Evolutionary conservation across 352 stramenopile species (phyloP), one percentile per base, ranked within the genome.

Genomic region (Pythium guiyangense): DNA sequence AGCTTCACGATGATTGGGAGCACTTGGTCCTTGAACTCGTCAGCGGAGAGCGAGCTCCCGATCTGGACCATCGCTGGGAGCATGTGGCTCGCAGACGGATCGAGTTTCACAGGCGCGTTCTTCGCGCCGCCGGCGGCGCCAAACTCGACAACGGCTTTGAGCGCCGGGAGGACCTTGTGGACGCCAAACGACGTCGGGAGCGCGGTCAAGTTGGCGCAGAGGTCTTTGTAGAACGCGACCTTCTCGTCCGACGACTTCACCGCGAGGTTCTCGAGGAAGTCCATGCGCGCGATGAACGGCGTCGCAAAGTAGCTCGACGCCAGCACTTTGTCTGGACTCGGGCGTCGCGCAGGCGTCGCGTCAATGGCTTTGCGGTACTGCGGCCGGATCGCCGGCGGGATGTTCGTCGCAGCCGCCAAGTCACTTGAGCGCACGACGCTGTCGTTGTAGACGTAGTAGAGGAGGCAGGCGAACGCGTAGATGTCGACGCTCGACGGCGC

Each of bases 221-320:
- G 72, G 49, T 96, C 92, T 74, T 98, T 96, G 76, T 97, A 97
- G 62, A 98, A 98, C 34, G 79, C 77, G 39, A 96, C 87, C 59
- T 98, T 97, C 63, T 98, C 89, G 49, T 98, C 92, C 0, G 92
- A 78, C 0, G 88, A 92, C 70, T 98, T 98, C 40, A 98, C 74
- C 6, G 86, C 75, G 29, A 98, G 73, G 67, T 98, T 96, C 64
- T 98, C 88, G 22, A 98, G 59, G 66, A 97, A 96, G 49, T 89
- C 73, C 80, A 98, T 93, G n/a, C 91, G 77, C 58, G 91, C 93
- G 62, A 97, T 91, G 60, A 98, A 97, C 15, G 88, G 72, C 53
- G 91, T 96, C 55, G 97, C 84, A 68, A 98, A 98, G 27, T 94
- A 88, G 35, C 82, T 92, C 57, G 82, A 95, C 55, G 82, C 81